Evolutionary conservation across 768 basidiomycete genomes (phyloP), one percentile per base, ranked within the genome.

Genomic region (Lepiota venenata): DNA sequence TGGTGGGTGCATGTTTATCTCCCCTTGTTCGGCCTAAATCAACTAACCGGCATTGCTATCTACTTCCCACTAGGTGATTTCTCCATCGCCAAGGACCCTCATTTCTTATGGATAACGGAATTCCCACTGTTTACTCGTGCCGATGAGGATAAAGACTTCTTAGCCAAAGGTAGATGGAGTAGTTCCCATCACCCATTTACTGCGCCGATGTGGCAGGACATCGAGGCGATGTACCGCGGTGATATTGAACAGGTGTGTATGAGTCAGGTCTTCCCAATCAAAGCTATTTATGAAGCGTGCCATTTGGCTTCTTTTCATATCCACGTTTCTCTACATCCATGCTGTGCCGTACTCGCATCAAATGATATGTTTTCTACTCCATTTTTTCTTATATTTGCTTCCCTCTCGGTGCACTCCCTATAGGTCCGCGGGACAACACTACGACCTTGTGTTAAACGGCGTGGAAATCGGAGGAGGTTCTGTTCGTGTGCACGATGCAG

Each of bases 161-260:
- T 93, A 27, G 89, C 93, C 3, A 80, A 84, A 53, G 94, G 94
- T 27, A 78, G 93, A 63, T 96, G 92, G 91, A 88, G 90, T 59
- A 90, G 89, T 58, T 85, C 91, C 2, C 95, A 98, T 63, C 95
- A 98, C 69, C 95, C 95, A 2, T 98, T 98, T 70, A 98, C 95
- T 11, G 94, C 95, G 8, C 95, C 95, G 18, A 90, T 95, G 84
- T 88, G 78, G 78, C 82, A 96, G 68, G 95, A 98, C 68, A 77
- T 96, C 21, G 76, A 83, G 43, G 80, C 82, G 36, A 75, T 98
- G 71, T 87, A 88, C 64, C 73, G 72, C 39, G 92, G 91, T 36
- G 75, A 83, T 61, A 71, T 87, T 44, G 82, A 84, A 48, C 68
- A 74, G 61, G 82, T 83, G 63, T 59, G 77, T 65, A 16, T 43